Evolutionary conservation across 2,329 filamentous ascomycete genomes (phyloP), one percentile per base, ranked within the genome.

Genomic region (Thyridium curvatum): DNA sequence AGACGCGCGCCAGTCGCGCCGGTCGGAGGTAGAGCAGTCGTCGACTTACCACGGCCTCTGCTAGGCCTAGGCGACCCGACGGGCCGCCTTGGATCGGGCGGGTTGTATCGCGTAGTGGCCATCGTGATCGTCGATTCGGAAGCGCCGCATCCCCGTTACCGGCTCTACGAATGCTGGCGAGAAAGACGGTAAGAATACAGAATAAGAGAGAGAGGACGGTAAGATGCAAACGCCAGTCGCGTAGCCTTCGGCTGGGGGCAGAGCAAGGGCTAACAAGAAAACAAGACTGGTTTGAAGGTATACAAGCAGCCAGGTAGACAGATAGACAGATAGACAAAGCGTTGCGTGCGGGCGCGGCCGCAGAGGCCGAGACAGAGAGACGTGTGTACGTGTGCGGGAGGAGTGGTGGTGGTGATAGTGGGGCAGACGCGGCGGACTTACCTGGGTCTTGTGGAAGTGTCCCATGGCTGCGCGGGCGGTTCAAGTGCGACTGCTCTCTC

Each of bases 21-120:
- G 6, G 6, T 10, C 6, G 21, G 6, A 26, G 21, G 8, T 15
- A 5, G 14, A 17, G 32, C 32, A 13, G 15, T n/a, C 13, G 32
- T 12, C 35, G 31, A 63, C 69, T 50, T 59, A 73, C 72, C 72
- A 60, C 72, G 69, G 49, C 66, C 67, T 55, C 77, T 26, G 21
- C 21, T 79, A 18, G 72, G 69, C 56, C 72, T 68, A 30, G 74
- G 74, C 42, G 74, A 78, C 47, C 71, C 71, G 47, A 74, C 66
- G 51, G 71, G 69, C 42, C 69, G 68, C 52, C 69, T 68, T 46
- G 71, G 59, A 53, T 73, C 69, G 53, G 61, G 57, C 44, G 62
- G 49, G 43, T 62, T 58, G 51, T 66, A 69, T 50, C 67, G 65
- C 52, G 66, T 64, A 40, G 67, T 60, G 50, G 68, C 64, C 68